Base-by-base conservation (phyloP, 345 rosid genomes). In the Populus pruinosa region DNA sequence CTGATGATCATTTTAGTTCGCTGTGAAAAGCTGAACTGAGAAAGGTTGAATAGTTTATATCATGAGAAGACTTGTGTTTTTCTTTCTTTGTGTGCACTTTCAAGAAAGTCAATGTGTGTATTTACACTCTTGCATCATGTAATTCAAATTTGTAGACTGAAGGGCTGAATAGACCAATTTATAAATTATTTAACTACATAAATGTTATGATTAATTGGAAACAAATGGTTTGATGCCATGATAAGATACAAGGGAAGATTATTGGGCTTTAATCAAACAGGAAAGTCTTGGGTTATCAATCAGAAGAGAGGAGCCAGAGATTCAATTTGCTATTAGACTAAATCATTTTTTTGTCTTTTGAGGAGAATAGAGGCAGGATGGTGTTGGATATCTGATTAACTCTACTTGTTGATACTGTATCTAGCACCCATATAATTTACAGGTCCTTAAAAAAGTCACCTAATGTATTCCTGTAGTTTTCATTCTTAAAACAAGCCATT, bases 1-100 rank as follows among this genome's bases (percentile, higher is more conserved):
- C 76, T 14, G 79, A 69, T 66, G 85, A 67, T 65, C 63, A 74
- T 33, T 81, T 79, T 39, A 79, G 81, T 55, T 33, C 36, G 36
- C 36, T 33, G 36, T 4, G 36, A 33, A 33, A 33, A 33, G 35
- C 75, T 82, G 49, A 74, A 82, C 23, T 47, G 81, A 29, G 84
- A 82, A 78, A 78, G 84, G 84, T 82, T 50, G 29, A 61, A 65
- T 38, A 47, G 13, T 44, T 8, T 61, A 29, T 70, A 29, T n/a
- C 17, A 77, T 59, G 67, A 33, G 20, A 13, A 78, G 29, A 31
- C 66, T 63, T 16, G 21, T 50, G 6, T 36, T 12, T 11, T 35
- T 12, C n/a, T 16, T 65, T 35, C 55, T 50, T 76, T 23, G 1
- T 18, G 14, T 47, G 47, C 17, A 7, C 38, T 31, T 47, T 47